phyloP scores from a whole-genome alignment of 2,329 filamentous ascomycete genomes.

The Thelonectria blattea region DNA sequence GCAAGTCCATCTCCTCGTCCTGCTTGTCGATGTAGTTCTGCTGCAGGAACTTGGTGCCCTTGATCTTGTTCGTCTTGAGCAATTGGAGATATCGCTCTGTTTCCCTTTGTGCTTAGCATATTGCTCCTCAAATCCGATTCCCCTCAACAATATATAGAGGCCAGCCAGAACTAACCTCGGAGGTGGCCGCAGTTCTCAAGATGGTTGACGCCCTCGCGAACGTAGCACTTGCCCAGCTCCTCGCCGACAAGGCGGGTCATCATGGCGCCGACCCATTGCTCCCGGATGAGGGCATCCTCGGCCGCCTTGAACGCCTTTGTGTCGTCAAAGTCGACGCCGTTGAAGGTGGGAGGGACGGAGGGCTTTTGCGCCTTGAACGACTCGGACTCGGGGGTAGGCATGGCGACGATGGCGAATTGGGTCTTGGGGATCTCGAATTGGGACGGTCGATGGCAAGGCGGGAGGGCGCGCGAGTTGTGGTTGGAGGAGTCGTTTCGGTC shows the following conservation, averaged over 20 bases:
- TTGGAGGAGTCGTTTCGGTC: constrained; percentile 30
- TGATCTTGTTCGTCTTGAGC: constrained; percentile 76
- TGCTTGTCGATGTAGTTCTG: constrained; percentile 73
- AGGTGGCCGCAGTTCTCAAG: constrained; percentile 84
- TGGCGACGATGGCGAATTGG: constrained; percentile 46
- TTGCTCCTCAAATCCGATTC: constrained; percentile 9
- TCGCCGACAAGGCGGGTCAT: constrained; percentile 83
- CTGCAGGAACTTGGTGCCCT: constrained; percentile 80
- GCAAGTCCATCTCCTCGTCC: constrained; percentile 47
- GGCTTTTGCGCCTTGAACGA: constrained; percentile 86
- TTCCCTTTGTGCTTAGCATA: constrained; percentile 19
- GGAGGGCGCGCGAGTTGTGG: constrained; percentile 25
- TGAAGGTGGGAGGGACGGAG: constrained; percentile 80
- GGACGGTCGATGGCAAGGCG: constrained; percentile 20
- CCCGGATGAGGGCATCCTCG: constrained; percentile 80
- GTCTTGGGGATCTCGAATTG: constrained; percentile 22
- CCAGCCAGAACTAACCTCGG: constrained; percentile 67
- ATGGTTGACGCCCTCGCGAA: constrained; percentile 83
- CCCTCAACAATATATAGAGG: neutral
- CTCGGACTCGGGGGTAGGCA: constrained; percentile 85
- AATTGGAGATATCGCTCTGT: constrained; percentile 81
- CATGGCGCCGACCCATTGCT: constrained; percentile 91
- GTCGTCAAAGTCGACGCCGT: constrained; percentile 86
- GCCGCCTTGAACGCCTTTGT: constrained; percentile 80
- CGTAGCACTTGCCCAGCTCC: constrained; percentile 86